Evolutionary conservation across 257 asterid genomes (phyloP).

Genomic region (Schizonepeta tenuifolia): DNA sequence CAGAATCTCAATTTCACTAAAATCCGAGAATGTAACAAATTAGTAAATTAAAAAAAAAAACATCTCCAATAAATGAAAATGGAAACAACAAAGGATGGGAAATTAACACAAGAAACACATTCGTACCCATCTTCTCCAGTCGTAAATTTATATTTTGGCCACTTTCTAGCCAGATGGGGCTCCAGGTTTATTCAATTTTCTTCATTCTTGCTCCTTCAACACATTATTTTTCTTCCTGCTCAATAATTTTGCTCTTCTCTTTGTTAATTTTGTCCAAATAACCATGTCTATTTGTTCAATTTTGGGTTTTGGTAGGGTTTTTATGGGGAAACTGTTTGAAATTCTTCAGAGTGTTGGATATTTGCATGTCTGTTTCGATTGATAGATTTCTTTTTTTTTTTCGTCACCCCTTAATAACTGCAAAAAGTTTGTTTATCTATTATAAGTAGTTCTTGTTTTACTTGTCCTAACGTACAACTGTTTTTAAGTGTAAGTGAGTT

Average conservation of each 20-base stretch:
- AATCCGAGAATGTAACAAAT: not conserved
- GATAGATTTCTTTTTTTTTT: not conserved
- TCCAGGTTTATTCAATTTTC: conserved; percentile 61
- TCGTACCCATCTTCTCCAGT: conserved; percentile 50
- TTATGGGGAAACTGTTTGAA: not conserved
- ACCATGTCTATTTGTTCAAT: not conserved
- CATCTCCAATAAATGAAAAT: not conserved
- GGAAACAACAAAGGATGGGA: conserved; percentile 27
- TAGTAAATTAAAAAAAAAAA: not conserved
- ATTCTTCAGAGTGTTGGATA: not conserved
- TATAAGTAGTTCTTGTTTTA: not conserved
- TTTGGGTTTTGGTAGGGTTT: not conserved
- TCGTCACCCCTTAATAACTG: not conserved
- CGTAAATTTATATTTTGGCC: conserved; percentile 68
- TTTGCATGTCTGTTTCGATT: not conserved
- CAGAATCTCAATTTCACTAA: not conserved
- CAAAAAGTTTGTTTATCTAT: not conserved
- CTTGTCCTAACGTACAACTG: not conserved
- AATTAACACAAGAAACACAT: conserved; percentile 33
- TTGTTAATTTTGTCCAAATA: not conserved
- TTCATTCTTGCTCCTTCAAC: not conserved
- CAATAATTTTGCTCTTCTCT: not conserved
- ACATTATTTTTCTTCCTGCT: not conserved
- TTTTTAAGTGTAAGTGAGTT: not conserved
- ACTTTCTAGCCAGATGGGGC: conserved; percentile 89